Base-by-base conservation (phyloP, 2,329 filamentous ascomycete species). In the Fusarium xyrophilum region DNA sequence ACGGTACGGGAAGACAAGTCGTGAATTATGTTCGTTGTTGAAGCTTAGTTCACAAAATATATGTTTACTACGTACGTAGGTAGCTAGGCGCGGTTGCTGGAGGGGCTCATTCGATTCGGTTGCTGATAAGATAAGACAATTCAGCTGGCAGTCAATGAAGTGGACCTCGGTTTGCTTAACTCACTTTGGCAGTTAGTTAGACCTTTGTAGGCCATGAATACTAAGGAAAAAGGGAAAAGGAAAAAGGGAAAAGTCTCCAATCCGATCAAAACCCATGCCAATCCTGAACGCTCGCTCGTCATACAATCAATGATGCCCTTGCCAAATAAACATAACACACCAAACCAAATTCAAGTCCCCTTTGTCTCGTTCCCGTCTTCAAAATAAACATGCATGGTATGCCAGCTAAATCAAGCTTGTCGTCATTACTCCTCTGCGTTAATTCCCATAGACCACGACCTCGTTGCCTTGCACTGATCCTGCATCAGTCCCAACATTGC, bases 391-490 rank as follows among this genome's bases (percentile, higher is more conserved):
- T 40, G 43, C 56, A 47, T 58, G 62, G 66, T 69, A 67, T 69
- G 27, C 57, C 57, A 46, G 54, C 28, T 51, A 56, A 53, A 65
- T 65, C 54, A 60, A n/a, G 39, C 39, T 62, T 32, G 44, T 36
- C 46, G 38, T 36, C 30, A 43, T 62, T 63, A 39, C 28, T 51
- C 61, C 73, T 72, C 36, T n/a, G 33, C 46, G 48, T 65, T 60
- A 65, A 51, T 65, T 65, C 54, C 74, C 78, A 54, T 78, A 76
- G 35, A 81, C 73, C 38, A 80, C 74, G 44, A 82, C 62, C 58
- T 79, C 78, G 36, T 76, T 75, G 7, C 73, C 76, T 32, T 79
- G 74, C 65, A 47, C 67, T 70, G 40, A 71, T 54, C 30, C 72
- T 58, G 44, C 71, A 61, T 56, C 68, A 64, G 57, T 76, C 66